phyloP scores from a whole-genome alignment of 108 stramenopile genomes.

The Conticribra weissflogii region DNA sequence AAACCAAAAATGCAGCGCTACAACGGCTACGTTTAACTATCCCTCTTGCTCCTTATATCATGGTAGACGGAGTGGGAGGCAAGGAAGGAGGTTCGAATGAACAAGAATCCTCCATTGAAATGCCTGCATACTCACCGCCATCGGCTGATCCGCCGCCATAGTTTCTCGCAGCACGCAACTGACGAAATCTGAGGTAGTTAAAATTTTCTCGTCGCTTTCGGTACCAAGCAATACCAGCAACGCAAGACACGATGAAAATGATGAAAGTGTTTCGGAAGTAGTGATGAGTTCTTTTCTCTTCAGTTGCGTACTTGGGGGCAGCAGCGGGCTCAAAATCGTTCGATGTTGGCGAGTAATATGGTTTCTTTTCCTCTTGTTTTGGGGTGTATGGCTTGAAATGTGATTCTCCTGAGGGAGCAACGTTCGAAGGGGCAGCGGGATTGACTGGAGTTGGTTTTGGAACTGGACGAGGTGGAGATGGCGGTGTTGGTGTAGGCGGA shows the following conservation, averaged over 20 bases:
- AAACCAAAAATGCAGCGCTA: no score
- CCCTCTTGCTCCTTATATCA: constrained; percentile 18
- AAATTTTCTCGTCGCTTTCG: constrained; percentile 68
- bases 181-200: constrained; percentile 71
- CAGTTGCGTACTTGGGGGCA: constrained; percentile 46
- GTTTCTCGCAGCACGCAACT: constrained; percentile 51
- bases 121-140: constrained; percentile 63
- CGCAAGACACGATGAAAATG: constrained; percentile 49
- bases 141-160: constrained; percentile 37
- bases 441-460: constrained; percentile 31
- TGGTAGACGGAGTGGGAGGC: constrained; percentile 72
- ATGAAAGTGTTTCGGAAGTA: constrained; percentile 61
- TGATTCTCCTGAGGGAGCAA: constrained; percentile 37
- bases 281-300: constrained; percentile 49
- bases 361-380: constrained; percentile 20
- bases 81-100: constrained; percentile 83
- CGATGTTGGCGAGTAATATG: background rate
- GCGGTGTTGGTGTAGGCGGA: constrained; percentile 19
- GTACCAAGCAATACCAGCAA: constrained; percentile 55
- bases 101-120: constrained; percentile 66
- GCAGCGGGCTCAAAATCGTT: background rate
- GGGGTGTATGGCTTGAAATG: no score
- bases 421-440: constrained; percentile 18
- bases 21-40: no score
- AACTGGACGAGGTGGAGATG: constrained; percentile 18